Evolutionary conservation across 2,329 filamentous ascomycete genomes (phyloP), one percentile per base, ranked within the genome.

Genomic region (Fusarium ambrosium): DNA sequence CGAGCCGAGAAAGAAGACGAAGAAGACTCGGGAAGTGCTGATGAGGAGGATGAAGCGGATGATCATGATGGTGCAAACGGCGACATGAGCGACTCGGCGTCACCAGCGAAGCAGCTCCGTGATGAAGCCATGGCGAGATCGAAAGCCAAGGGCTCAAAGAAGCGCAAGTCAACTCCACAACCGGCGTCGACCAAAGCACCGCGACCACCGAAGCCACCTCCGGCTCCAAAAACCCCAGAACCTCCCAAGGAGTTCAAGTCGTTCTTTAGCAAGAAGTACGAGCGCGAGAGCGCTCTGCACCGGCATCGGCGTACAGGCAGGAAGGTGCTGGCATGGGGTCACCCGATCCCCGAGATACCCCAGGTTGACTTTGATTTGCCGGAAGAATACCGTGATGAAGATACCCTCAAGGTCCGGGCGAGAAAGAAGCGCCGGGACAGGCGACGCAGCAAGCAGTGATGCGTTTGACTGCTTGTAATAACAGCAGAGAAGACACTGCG

Each of bases 181-280:
- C 70, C 78, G 68, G 51, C 67, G 34, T 59, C 62, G n/a, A 56
- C 71, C 14, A 78, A 70, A 48, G 51, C 63, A 48, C 48, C 66
- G 13, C 62, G 77, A 34, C 64, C 79, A 45, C 53, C 72, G 80
- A 73, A 80, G 74, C 65, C 75, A 39, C 64, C 77, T 56, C 69
- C 76, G 59, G 64, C 74, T 41, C 74, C 80, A 11, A 80, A 81
- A 37, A 80, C 85, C 39, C 83, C 84, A 20, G 79, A 83, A 32
- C 84, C 85, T 13, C 82, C 82, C 3, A 89, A 87, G 68, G 92
- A 94, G 41, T 95, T 98, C 80, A 93, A 87, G n/a, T 97, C 94
- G 0, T 98, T 98, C 85, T 98, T 95, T 81, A 83, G 88, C 20
- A 95, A 97, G 83, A 91, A 89, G 27, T 92, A 97, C 79, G 89